Percentiles rank a stretch among this genome's conserved stretches.
These are phyloP conservation scores for Firmiana major DNA, from an alignment of 345 rosid species.

Conservation along the genomic window DNA sequence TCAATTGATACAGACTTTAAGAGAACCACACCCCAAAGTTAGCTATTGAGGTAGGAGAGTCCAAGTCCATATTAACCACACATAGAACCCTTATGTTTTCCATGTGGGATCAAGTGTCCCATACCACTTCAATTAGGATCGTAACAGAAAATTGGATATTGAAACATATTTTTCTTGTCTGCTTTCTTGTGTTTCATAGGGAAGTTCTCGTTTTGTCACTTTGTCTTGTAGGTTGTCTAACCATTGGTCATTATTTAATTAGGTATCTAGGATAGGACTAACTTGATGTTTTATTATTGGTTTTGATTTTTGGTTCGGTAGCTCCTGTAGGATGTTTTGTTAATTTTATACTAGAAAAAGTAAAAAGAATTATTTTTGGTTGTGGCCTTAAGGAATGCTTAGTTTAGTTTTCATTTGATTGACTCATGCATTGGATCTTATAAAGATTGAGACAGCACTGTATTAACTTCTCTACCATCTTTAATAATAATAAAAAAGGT, in stretches of 20 bases:
- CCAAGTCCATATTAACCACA: too few species aligned
- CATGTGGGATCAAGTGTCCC: too few species aligned
- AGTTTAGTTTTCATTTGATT: background rate
- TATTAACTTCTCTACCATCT: background rate
- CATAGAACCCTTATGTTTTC: too few species aligned
- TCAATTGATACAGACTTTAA: too few species aligned
- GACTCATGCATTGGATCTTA: background rate
- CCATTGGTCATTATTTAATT: constrained; percentile 29
- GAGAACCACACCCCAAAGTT: too few species aligned
- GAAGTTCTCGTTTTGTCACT: background rate
- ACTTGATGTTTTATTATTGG: constrained; percentile 35
- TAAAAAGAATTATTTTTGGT: background rate
- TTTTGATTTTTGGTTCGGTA: constrained; percentile 31
- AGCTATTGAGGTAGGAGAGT: too few species aligned
- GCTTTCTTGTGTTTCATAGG: background rate
- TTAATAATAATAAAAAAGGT: background rate
- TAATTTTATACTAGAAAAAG: background rate
- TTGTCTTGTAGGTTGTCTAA: constrained; percentile 22
- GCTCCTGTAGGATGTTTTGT: constrained; percentile 7
- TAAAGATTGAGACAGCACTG: background rate
- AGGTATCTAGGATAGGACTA: constrained; percentile 39
- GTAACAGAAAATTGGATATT: background rate
- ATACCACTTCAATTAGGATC: too few species aligned
- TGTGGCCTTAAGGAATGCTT: background rate
- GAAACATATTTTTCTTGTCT: background rate